Conservation (phyloP, 345 rosid genomes). For the Trapa bicornis region DNA sequence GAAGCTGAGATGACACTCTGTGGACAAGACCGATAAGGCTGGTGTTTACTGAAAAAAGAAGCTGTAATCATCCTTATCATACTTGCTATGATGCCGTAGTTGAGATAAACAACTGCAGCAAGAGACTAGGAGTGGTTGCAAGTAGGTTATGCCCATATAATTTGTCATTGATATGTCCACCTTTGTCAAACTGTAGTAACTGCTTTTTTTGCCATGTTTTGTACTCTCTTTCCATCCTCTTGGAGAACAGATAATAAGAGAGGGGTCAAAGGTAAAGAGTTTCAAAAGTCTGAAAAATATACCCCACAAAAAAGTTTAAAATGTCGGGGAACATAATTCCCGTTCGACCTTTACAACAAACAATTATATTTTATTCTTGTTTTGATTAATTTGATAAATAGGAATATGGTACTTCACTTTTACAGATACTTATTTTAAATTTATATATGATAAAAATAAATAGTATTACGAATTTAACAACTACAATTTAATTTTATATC, state of each 20-base stretch:
- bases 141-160: neutral
- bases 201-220: neutral
- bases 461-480: too few species aligned
- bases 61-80: neutral
- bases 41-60: neutral
- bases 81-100: neutral
- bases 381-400: too few species aligned
- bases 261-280: neutral
- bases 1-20: conserved; percentile 1
- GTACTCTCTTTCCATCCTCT: neutral
- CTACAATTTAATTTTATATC: too few species aligned
- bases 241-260: neutral
- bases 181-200: neutral
- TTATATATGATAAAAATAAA: too few species aligned
- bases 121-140: neutral
- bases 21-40: neutral
- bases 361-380: too few species aligned
- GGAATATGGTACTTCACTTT: too few species aligned
- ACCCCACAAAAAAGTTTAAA: too few species aligned
- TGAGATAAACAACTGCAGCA: neutral
- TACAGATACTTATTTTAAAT: too few species aligned
- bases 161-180: neutral
- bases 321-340: too few species aligned
- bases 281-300: neutral
- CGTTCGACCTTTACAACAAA: too few species aligned